Base-by-base conservation (phyloP, 2,329 filamentous ascomycete genomes). In the Beauveria scarabaeidicola region DNA sequence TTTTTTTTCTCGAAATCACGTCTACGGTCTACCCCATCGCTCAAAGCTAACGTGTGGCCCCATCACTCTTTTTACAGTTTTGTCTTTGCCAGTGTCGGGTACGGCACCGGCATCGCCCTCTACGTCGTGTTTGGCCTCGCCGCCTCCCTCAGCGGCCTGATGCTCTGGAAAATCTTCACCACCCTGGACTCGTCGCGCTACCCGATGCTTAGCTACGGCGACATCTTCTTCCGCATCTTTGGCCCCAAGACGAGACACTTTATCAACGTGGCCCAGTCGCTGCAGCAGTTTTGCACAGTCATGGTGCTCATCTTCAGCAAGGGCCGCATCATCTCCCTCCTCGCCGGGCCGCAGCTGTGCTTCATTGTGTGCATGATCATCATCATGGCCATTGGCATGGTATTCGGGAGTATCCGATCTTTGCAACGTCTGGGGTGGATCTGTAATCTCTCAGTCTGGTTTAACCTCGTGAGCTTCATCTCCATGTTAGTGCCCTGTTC, bases 371-470 rank as follows among this genome's bases (percentile, higher is more conserved):
- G 79, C 63, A 74, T 77, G 11, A 64, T 81, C 21, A 73, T 84
- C 21, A 81, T 79, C 64, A 74, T 76, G 60, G 66, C 76, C 5
- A 72, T 72, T 17, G 81, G 82, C n/a, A 79, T 82, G 55, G 25
- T 81, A 4, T 63, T 83, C 5, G 79, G 79, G 3, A 81, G 83
- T 63, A 78, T 85, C 46, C 74, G 82, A 8, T 82, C 80, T 0
- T 69, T 84, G 44, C 76, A 81, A 65, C 71, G 73, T 8, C 79
- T 81, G 51, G 77, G 78, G 5, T 83, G 78, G 77, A 68, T 84
- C 0, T 79, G 81, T 19, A 83, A 82, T 61, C 65, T 78, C n/a
- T 75, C 80, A 0, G 76, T 84, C n/a, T 84, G 78, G 78, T 66
- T 83, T 53, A 83, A 82, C 61, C 61, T 84, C 17, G 65, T 21